These are phyloP conservation scores for Monosporascus sp. DNA, from an alignment of 2,329 filamentous ascomycete species.

Conservation along the genomic window DNA sequence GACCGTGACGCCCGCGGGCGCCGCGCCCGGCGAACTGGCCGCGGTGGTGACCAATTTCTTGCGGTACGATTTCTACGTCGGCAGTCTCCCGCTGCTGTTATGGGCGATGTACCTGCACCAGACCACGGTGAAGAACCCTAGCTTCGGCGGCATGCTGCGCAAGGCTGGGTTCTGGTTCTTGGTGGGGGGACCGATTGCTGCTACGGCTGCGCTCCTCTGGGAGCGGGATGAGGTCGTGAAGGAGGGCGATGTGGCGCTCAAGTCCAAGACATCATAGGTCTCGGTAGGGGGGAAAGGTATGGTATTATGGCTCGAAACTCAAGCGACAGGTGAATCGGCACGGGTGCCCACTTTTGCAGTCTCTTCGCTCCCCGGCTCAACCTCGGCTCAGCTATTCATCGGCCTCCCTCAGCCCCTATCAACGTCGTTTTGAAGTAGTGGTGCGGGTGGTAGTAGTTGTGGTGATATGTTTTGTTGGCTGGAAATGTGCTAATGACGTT, in stretches of 20 bases:
- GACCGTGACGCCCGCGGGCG: constrained; percentile 9
- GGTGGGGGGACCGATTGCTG: constrained; percentile 17
- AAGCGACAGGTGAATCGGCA: too few species aligned
- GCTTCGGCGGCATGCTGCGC: constrained; percentile 9
- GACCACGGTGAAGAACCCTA: constrained; percentile 13
- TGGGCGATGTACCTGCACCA: constrained; percentile 25
- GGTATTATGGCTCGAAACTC: too few species aligned
- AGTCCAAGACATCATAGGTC: constrained; percentile 15
- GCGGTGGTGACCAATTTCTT: constrained; percentile 20
- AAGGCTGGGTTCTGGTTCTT: constrained; percentile 20
- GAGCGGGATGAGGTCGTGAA: constrained; percentile 22
- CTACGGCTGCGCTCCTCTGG: constrained; percentile 18
- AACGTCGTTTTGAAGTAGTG: too few species aligned
- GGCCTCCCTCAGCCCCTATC: too few species aligned
- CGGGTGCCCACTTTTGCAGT: too few species aligned
- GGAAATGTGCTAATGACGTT: too few species aligned
- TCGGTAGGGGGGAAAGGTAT: constrained; percentile 1
- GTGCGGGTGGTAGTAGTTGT: too few species aligned
- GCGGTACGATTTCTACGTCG: constrained; percentile 25
- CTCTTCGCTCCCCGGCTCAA: too few species aligned
- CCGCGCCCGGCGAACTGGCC: constrained; percentile 18
- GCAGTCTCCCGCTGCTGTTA: constrained; percentile 17
- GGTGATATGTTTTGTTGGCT: too few species aligned
- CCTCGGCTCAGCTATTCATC: too few species aligned
- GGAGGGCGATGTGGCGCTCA: constrained; percentile 17